These are phyloP conservation scores for Alternaria rosae DNA, from an alignment of 2,329 filamentous ascomycete species.

Conservation along the genomic window DNA sequence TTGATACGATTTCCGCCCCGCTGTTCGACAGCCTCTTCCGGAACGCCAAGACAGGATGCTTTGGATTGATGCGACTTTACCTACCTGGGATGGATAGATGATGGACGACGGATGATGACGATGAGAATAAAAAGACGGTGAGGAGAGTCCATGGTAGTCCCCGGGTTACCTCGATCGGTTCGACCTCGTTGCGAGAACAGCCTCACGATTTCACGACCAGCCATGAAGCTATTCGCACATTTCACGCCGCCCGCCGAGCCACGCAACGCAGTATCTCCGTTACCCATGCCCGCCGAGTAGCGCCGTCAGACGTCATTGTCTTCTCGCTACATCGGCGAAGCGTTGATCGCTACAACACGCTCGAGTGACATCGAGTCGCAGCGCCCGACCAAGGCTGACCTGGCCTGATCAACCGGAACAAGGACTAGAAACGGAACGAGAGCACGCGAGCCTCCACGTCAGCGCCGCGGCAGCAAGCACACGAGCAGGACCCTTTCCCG, in stretches of 20 bases:
- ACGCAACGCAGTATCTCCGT: constrained; percentile 1
- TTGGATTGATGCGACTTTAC: constrained; percentile 1
- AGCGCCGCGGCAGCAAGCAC: constrained; percentile 24
- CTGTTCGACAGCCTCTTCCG: constrained; percentile 11
- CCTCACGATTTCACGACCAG: not conserved
- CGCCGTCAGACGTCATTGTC: not conserved
- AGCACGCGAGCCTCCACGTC: constrained; percentile 28
- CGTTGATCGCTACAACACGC: constrained; percentile 1
- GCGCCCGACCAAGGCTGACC: constrained; percentile 15
- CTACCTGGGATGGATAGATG: constrained; percentile 1
- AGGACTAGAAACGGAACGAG: constrained; percentile 3
- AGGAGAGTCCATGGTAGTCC: not conserved
- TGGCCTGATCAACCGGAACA: not conserved
- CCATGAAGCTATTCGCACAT: constrained; percentile 5
- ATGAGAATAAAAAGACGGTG: not conserved
- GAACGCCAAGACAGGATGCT: constrained; percentile 15
- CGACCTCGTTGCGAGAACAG: not conserved
- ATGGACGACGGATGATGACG: not conserved
- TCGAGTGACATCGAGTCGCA: constrained; percentile 15
- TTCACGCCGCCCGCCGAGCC: constrained; percentile 1
- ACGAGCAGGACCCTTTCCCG: constrained; percentile 33
- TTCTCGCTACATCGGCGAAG: not conserved
- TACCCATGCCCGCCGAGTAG: not conserved
- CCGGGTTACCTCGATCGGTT: not conserved
- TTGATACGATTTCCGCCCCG: constrained; percentile 15